phyloP scores from a whole-genome alignment of 139 green algal species.

The Auxenochlorella protothecoides region DNA sequence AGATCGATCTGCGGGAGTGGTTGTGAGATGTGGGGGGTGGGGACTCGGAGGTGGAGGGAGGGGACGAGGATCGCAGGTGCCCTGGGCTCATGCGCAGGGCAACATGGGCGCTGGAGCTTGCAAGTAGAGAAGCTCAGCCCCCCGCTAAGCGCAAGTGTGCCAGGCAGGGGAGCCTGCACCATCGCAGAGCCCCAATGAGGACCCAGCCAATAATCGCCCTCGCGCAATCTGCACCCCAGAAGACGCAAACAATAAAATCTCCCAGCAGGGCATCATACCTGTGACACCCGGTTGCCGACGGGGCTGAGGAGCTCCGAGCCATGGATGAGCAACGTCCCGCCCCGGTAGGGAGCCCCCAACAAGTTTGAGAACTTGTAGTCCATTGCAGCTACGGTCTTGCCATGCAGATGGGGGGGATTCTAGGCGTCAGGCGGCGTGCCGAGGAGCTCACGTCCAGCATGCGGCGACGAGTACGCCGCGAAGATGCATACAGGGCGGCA shows the following conservation, averaged over 20 bases:
- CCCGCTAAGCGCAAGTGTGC: too few species aligned
- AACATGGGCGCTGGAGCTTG: too few species aligned
- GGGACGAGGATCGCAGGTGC: not conserved
- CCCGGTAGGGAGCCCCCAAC: slow-evolving; percentile 86
- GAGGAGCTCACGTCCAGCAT: too few species aligned
- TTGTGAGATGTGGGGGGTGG: not conserved
- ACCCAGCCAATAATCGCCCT: not conserved
- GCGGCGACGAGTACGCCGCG: too few species aligned
- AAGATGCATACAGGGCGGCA: not conserved
- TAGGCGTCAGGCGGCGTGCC: too few species aligned
- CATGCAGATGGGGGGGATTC: too few species aligned
- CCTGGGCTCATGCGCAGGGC: not conserved
- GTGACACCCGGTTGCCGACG: slow-evolving; percentile 79
- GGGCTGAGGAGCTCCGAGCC: slow-evolving; percentile 68
- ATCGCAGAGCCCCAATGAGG: too few species aligned
- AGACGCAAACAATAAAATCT: not conserved
- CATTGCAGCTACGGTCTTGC: slow-evolving; percentile 32
- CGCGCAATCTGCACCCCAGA: not conserved
- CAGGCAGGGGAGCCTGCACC: too few species aligned
- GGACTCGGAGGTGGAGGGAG: not conserved
- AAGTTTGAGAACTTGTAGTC: slow-evolving; percentile 80
- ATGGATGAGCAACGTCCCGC: slow-evolving; percentile 76
- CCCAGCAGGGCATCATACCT: slow-evolving; percentile 27
- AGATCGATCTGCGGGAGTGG: slow-evolving; percentile 53
- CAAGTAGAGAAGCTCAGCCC: too few species aligned